Percentiles rank a stretch among this genome's conserved stretches.
Evolutionary conservation across 805 yeast genomes (phyloP).

Genomic region (Torulaspora delbrueckii): DNA sequence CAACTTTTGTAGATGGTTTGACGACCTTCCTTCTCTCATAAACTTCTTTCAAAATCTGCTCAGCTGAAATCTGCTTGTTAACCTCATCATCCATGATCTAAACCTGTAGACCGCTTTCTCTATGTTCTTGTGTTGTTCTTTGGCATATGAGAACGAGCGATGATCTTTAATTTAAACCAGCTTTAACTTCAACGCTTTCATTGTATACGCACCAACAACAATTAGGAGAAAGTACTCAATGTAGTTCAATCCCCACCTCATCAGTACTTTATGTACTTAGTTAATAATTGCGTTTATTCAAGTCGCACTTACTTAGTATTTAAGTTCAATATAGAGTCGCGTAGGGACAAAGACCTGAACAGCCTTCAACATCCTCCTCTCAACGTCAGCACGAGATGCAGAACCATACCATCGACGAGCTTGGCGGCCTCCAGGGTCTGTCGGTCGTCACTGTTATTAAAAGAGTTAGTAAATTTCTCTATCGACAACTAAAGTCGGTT

Average conservation of each 20-base stretch:
- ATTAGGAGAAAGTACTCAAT: neutral
- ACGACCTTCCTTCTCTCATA: conserved; percentile 42
- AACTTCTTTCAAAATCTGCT: conserved; percentile 58
- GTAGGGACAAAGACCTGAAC: neutral
- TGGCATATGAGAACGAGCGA: neutral
- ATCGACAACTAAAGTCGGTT: neutral
- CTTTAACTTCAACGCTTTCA: neutral
- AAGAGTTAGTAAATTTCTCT: conserved; percentile 10
- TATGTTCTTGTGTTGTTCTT: neutral
- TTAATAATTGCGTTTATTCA: too few species aligned
- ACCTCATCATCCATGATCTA: conserved; percentile 26
- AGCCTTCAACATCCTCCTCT: conserved; percentile 67
- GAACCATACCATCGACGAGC: conserved; percentile 77
- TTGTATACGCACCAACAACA: too few species aligned
- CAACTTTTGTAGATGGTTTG: conserved; percentile 33
- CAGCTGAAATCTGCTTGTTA: conserved; percentile 58
- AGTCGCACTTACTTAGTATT: neutral
- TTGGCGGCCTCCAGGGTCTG: conserved; percentile 66
- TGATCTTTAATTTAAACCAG: neutral
- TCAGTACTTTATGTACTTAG: too few species aligned
- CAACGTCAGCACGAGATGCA: conserved; percentile 85
- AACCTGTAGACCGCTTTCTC: neutral
- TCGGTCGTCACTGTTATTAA: conserved; percentile 56
- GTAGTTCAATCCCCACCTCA: neutral
- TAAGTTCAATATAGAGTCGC: too few species aligned